A percentile compares a stretch with the other conserved stretches of the same genome.
Evolutionary conservation across 331 rosid genomes (phyloP).

Genomic region (Acacia pycnantha): DNA sequence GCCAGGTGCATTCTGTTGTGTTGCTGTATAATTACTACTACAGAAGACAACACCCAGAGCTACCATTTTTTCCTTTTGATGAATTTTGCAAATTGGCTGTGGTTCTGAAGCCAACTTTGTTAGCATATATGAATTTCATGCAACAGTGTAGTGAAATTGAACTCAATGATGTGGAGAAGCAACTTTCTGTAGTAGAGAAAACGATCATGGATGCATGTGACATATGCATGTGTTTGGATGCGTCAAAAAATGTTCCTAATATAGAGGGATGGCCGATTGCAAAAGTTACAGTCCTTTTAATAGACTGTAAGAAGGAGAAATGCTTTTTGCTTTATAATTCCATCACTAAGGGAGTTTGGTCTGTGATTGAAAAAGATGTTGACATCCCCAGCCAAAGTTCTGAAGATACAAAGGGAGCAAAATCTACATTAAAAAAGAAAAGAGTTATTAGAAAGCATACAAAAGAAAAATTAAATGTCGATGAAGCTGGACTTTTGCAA

Average conservation of each 20-base stretch:
- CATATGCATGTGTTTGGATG: conserved; percentile 55
- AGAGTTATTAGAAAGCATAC: conserved; percentile 48
- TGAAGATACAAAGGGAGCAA: conserved; percentile 32
- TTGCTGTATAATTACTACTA: conserved; percentile 79
- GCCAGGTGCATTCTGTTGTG: conserved; percentile 76
- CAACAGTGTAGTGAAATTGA: conserved; percentile 45
- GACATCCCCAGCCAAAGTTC: conserved; percentile 40
- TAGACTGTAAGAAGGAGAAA: conserved; percentile 61
- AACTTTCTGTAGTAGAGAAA: conserved; percentile 68
- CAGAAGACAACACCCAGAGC: conserved; percentile 56
- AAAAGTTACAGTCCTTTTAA: conserved; percentile 70
- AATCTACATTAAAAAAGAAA: conserved; percentile 40
- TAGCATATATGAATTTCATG: conserved; percentile 66
- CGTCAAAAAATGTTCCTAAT: conserved; percentile 55
- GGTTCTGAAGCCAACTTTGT: conserved; percentile 58
- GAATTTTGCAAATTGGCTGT: conserved; percentile 72
- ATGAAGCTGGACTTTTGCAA: conserved; percentile 47
- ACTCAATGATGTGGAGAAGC: conserved; percentile 57
- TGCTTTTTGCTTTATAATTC: conserved; percentile 57
- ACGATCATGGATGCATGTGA: conserved; percentile 72
- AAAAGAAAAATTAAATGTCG: conserved; percentile 42
- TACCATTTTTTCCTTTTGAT: conserved; percentile 55
- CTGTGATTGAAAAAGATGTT: conserved; percentile 61
- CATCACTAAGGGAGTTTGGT: conserved; percentile 70
- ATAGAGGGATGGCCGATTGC: conserved; percentile 74